These are phyloP conservation scores for Pseudonectria foliicola DNA, from an alignment of 2,329 filamentous ascomycete species.

Conservation along the genomic window DNA sequence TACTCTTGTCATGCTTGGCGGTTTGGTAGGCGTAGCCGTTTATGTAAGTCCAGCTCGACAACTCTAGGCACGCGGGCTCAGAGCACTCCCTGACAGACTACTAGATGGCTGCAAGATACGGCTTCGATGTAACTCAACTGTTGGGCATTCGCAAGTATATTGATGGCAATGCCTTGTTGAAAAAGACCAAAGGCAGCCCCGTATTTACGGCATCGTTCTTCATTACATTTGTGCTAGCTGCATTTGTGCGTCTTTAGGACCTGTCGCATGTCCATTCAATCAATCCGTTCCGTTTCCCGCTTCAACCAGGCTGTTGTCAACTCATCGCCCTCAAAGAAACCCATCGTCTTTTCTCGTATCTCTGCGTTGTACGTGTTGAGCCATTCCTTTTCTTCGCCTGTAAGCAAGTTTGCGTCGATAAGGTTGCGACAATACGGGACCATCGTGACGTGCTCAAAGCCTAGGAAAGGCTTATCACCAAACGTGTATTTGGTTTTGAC, in stretches of 20 bases:
- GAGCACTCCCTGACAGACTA: constrained; percentile 6
- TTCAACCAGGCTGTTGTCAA: constrained; percentile 73
- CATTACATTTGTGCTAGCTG: constrained; percentile 63
- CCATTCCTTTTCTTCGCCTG: constrained; percentile 70
- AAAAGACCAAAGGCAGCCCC: constrained; percentile 48
- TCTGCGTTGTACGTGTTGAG: constrained; percentile 79
- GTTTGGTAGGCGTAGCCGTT: constrained; percentile 54
- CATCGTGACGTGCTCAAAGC: constrained; percentile 97
- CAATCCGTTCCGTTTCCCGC: constrained; percentile 69
- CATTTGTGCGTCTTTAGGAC: constrained; percentile 38
- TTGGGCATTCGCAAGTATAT: constrained; percentile 31
- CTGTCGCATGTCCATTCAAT: constrained; percentile 20
- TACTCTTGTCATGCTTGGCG: constrained; percentile 60
- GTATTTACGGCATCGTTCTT: constrained; percentile 65
- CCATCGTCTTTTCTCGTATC: constrained; percentile 73
- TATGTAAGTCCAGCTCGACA: constrained; percentile 43
- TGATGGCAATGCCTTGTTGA: constrained; percentile 34
- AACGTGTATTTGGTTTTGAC: constrained; percentile 82
- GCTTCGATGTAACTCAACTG: constrained; percentile 32
- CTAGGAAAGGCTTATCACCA: constrained; percentile 87
- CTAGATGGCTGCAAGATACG: constrained; percentile 37
- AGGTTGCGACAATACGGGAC: constrained; percentile 88
- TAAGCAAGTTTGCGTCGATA: constrained; percentile 69
- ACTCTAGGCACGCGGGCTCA: neutral
- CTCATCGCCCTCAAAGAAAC: constrained; percentile 66